phyloP scores from a whole-genome alignment of 805 yeast genomes.

The Candida pini region DNA sequence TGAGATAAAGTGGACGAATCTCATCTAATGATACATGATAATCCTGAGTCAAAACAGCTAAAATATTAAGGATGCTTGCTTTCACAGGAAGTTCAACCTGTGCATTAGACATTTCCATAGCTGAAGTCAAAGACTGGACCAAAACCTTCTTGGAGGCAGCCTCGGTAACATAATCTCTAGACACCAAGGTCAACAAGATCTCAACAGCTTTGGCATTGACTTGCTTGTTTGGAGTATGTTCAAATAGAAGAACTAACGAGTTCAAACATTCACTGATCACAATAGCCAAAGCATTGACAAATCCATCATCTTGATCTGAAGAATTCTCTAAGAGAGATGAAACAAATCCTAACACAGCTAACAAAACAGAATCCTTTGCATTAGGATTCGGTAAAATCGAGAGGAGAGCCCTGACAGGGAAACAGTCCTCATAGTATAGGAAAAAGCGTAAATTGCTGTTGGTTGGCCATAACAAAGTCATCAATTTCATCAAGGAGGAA shows the following conservation, averaged over 20 bases:
- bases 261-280: constrained; percentile 54
- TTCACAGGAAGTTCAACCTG: constrained; percentile 49
- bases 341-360: constrained; percentile 50
- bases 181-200: constrained; percentile 45
- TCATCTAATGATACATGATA: constrained; percentile 50
- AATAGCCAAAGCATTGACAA: constrained; percentile 44
- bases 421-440: constrained; percentile 48
- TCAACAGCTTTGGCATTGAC: constrained; percentile 49
- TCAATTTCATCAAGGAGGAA: constrained; percentile 65
- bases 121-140: constrained; percentile 50
- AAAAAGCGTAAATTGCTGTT: constrained; percentile 42
- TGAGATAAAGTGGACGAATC: constrained; percentile 30
- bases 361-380: constrained; percentile 64
- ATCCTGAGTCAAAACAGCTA: constrained; percentile 48
- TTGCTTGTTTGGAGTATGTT: constrained; percentile 34
- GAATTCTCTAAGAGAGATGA: constrained; percentile 37
- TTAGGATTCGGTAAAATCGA: constrained; percentile 45
- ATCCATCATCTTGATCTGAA: constrained; percentile 37
- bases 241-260: constrained; percentile 46
- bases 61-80: constrained; percentile 49
- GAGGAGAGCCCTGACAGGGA: constrained; percentile 52
- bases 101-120: constrained; percentile 52
- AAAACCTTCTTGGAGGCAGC: constrained; percentile 47
- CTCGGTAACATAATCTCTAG: constrained; percentile 53
- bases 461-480: constrained; percentile 56